These are phyloP conservation scores for Hydnomerulius pinastri DNA, from an alignment of 768 basidiomycete genomes.

Conservation along the genomic window DNA sequence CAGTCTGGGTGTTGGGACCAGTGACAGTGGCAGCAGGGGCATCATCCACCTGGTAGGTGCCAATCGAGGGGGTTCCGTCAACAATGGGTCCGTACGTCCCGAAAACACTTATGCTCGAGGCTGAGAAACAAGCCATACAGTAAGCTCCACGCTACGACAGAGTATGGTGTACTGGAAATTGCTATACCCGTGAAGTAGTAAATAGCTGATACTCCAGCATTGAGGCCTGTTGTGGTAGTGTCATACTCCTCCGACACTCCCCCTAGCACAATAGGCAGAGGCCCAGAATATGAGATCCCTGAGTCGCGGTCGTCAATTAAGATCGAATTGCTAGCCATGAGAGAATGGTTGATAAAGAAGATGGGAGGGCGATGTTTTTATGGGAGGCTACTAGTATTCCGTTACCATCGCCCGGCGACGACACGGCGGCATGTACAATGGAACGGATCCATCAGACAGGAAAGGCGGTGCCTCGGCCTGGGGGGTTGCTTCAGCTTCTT, in stretches of 20 bases:
- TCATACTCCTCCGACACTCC: not conserved
- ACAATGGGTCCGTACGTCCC: not conserved
- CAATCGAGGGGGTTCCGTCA: not conserved
- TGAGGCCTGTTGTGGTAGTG: constrained; percentile 1
- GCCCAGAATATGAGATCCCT: not conserved
- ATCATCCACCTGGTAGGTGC: constrained; percentile 2
- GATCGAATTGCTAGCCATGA: not conserved
- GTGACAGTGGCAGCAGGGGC: not conserved
- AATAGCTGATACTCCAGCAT: not conserved
- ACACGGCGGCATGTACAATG: too few relatives aligned
- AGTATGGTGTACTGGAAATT: not conserved
- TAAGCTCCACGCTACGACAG: not conserved
- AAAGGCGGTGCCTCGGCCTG: too few relatives aligned
- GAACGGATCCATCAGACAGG: too few relatives aligned
- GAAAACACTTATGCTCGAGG: constrained; percentile 5
- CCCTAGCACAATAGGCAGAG: not conserved
- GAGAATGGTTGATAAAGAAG: too few relatives aligned
- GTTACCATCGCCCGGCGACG: too few relatives aligned
- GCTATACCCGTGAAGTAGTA: constrained; percentile 8
- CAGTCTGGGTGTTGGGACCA: not conserved
- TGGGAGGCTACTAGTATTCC: too few relatives aligned
- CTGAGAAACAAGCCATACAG: not conserved
- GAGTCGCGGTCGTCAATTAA: constrained; percentile 2
- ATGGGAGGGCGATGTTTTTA: too few relatives aligned
- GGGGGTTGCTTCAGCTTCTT: too few relatives aligned